Evolutionary conservation across 116 monocot species (phyloP), one percentile per base, ranked within the genome.

Genomic region (Posidonia oceanica): DNA sequence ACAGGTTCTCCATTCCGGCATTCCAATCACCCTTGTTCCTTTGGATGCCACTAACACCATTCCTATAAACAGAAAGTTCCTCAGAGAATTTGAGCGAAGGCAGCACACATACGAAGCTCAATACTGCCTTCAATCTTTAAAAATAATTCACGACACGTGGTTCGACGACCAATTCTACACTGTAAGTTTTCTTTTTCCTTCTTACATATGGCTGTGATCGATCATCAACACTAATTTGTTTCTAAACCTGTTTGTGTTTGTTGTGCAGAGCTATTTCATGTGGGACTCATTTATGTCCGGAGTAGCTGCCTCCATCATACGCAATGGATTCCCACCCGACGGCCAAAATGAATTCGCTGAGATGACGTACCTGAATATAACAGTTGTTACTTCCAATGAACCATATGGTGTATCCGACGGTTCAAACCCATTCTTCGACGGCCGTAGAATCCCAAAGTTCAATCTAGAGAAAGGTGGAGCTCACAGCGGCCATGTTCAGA

Each of bases 401-500:
- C 91, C 94, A 59, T 94, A 91, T 72, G 88, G 94, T 44, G 54
- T 71, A 54, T 23, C 69, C 36, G 91, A 94, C 73, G 94, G 86
- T 14, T 88, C 94, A 54, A 94, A 94, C 53, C 91, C 91, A 14
- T 88, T 94, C 54, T 94, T 94, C 70, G 80, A 95, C 74, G 81
- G 78, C 0, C 88, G 75, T 22, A 3, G 5, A 36, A 74, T 69
- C 59, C 84, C 86, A 14, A 83, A 80, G 73, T 94, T 91, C 57
- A 57, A 77, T 70, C 64, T 94, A 51, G 22, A 72, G 38, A 80
- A 84, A 74, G 79, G 54, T 67, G 84, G 91, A 61, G 84, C 88
- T 14, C 94, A 94, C 55, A 91, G 91, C 70, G 91, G 94, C 59
- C 91, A 94, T 79, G 84, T 88, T 76, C 91, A 91, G 69, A 81